A percentile compares a stretch with the other conserved stretches of the same genome.
phyloP scores from a whole-genome alignment of 163 green algal species.

The Volvox carteri region DNA sequence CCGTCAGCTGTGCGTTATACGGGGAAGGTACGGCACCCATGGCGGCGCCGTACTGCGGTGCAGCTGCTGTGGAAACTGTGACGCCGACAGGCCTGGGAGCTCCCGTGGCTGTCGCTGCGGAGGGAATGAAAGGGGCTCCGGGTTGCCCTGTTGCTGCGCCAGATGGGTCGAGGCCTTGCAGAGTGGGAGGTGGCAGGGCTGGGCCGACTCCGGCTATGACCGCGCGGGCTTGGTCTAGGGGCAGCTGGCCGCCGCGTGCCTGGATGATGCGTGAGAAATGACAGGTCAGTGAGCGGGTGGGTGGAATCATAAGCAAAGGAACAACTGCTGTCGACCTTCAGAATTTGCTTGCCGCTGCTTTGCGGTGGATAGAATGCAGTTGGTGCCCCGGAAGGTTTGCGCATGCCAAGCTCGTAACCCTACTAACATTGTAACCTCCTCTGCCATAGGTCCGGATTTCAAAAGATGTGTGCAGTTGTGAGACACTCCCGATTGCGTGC shows the following conservation, averaged over 20 bases:
- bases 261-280: too few relatives aligned
- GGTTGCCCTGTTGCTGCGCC: neutral
- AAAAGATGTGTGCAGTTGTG: too few relatives aligned
- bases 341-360: too few relatives aligned
- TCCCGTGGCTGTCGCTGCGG: neutral
- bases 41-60: conserved; percentile 5
- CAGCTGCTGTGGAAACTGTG: neutral
- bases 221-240: conserved; percentile 75
- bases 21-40: neutral
- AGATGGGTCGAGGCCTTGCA: conserved; percentile 69
- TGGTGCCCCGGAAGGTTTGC: too few relatives aligned
- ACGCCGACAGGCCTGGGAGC: neutral
- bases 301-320: too few relatives aligned
- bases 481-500: too few relatives aligned
- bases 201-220: conserved; percentile 83
- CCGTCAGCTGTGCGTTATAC: conserved; percentile 61
- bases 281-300: neutral
- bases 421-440: too few relatives aligned
- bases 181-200: conserved; percentile 75
- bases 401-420: too few relatives aligned
- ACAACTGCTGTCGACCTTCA: too few relatives aligned
- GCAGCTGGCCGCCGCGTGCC: conserved; percentile 67
- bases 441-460: too few relatives aligned
- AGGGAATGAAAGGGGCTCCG: too few relatives aligned
- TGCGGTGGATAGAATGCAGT: too few relatives aligned